Evolutionary conservation across 306 rosid species (phyloP), one percentile per base, ranked within the genome.

Genomic region (Casuarina glauca): DNA sequence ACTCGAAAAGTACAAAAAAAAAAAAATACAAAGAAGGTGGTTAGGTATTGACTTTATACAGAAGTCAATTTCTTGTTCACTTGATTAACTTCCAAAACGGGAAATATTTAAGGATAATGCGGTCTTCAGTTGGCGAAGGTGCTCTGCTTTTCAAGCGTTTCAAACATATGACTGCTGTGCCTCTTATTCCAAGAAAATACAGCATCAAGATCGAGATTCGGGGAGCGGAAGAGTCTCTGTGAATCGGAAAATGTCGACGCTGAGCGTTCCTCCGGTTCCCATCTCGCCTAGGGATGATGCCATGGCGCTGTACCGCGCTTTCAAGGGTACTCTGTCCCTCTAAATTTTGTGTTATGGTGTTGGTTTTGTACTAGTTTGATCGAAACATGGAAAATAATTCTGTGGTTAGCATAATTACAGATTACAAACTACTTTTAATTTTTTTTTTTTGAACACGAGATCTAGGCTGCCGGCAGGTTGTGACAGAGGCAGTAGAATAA

Each of bases 271-370:
- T 1, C 96, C 94, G 1, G 69, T 75, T 82, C 90, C 85, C 67
- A 84, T 89, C 52, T 79, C 90, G 17, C 93, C 94, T 3, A 91
- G 91, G 35, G 96, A 94, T 62, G 96, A 90, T 72, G 97, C 93
- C 64, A 45, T 57, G 13, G 86, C 86, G 7, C 97, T 91, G 35
- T 79, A 91, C 87, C 94, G 90, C 72, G 98, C 98, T 74, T 94
- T 94, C 64, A 90, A 89, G 78, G 96, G 97, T 90, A 80, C 53
- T 35, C 36, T 32, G 19, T 73, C 6, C 17, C 5, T 38, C 3
- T 72, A 35, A 57, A 57, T n/a, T 57, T 57, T 57, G 12, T 57
- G 4, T 20, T 51, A 15, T 51, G n/a, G 3, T 51, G 15, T 9
- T 61, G 15, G 4, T 61, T n/a, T 35, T 3, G 2, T n/a, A 13